phyloP scores from a whole-genome alignment of 352 stramenopile species.

The Pythium scleroteichum region DNA sequence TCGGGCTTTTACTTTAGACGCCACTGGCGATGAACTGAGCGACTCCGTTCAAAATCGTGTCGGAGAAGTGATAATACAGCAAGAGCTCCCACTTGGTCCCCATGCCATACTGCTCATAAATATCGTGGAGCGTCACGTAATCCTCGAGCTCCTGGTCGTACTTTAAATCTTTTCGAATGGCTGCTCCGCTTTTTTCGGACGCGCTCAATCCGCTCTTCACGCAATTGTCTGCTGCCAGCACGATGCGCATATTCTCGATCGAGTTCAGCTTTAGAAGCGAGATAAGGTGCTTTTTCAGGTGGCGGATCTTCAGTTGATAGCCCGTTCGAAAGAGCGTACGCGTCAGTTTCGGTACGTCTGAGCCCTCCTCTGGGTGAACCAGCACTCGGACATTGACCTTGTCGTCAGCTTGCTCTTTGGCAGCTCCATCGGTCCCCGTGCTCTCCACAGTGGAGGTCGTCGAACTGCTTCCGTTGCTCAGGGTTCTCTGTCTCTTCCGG shows the following conservation, averaged over 20 bases:
- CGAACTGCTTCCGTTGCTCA: background rate
- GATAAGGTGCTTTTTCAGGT: constrained; percentile 72
- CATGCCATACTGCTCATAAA: constrained; percentile 84
- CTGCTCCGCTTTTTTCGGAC: constrained; percentile 10
- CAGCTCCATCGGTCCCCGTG: background rate
- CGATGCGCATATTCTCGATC: constrained; percentile 54
- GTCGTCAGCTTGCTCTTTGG: constrained; percentile 18
- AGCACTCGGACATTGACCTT: constrained; percentile 65
- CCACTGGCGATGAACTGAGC: constrained; percentile 48
- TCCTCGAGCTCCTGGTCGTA: constrained; percentile 78
- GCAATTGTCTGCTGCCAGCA: constrained; percentile 58
- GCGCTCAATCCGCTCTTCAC: constrained; percentile 44
- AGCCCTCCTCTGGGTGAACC: constrained; percentile 53
- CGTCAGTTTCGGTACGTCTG: constrained; percentile 36
- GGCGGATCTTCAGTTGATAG: constrained; percentile 64
- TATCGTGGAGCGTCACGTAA: constrained; percentile 69
- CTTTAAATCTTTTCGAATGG: constrained; percentile 59
- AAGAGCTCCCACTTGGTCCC: constrained; percentile 67
- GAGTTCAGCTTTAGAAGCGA: constrained; percentile 48
- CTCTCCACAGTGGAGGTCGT: background rate
- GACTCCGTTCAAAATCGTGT: constrained; percentile 68
- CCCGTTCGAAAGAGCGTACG: constrained; percentile 64
- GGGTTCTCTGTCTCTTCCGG: constrained; percentile 34
- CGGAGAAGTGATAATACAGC: constrained; percentile 79
- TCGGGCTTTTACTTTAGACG: constrained; percentile 14